Evolutionary conservation across 345 rosid genomes (phyloP), one percentile per base, ranked within the genome.

Genomic region (Crucihimalaya himalaica): DNA sequence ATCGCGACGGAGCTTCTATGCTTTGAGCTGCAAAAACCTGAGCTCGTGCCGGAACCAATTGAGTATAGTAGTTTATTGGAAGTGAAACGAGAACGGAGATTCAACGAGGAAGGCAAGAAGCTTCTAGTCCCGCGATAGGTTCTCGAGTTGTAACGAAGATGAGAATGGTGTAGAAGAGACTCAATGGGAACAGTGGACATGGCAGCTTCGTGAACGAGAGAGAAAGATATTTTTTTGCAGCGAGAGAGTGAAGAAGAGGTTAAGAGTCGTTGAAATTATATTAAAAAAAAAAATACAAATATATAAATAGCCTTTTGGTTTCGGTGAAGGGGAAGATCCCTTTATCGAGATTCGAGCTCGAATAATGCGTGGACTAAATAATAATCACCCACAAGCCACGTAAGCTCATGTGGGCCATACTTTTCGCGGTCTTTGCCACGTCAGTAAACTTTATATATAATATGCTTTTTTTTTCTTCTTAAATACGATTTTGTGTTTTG

Each of bases 121-220:
- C 52, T 23, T 55, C 19, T 59, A 59, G 78, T 52, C 35, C 59
- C 63, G 72, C 15, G 9, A 35, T 58, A 45, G 71, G 23, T 47
- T 29, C 19, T 40, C 10, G 74, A 78, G 55, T 18, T 69, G 34
- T 12, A 69, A 2, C 79, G 52, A 2, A 80, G 50, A 27, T 72
- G 39, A 43, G 37, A 50, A 56, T 34, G 68, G 48, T 73, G 86
- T 39, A 86, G 82, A 31, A 86, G 58, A 42, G 86, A 81, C 73
- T 84, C 63, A 4, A 78, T 61, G 25, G 81, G 72, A 60, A 85
- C 70, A 1, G 88, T 73, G 50, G 90, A 84, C 93, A 88, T 86
- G 34, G 63, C 62, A 27, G 37, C 2, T 31, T 46, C 37, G 47
- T 13, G 34, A 21, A 4, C n/a, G 21, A 29, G 47, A 35, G 34